Evolutionary conservation across 768 basidiomycete genomes (phyloP), one percentile per base, ranked within the genome.

Genomic region (Naganishia kalamii): DNA sequence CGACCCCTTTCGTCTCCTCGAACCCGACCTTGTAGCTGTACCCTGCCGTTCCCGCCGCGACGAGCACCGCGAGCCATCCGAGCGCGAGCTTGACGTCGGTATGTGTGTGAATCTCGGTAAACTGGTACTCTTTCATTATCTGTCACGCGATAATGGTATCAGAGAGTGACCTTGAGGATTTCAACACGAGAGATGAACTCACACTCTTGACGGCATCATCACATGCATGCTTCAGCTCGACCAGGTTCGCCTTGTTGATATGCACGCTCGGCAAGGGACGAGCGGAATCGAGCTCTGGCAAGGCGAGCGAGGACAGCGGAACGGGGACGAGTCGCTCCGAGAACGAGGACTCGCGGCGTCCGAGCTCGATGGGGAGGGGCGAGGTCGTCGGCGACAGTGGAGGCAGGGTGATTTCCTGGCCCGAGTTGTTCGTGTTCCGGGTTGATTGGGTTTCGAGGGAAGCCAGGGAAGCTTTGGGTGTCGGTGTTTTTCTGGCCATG

Each of bases 191-290:
- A 32, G 21, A 35, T 19, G 32, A 57, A 80, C 85, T 51, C 75
- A 94, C 92, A 73, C 89, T 87, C 79, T 90, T 91, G 65, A 97
- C 80, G 48, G 87, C 87, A 80, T 98, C 93, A 78, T 98, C 93
- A 67, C 82, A 79, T 10, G 84, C 81, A 62, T 79, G 78, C 74
- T 85, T 85, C 69, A 85, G 80, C 70, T 85, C 84, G 10, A 74
- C 71, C 48, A 81, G 70, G 69, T 80, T 83, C 27, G 81, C 79
- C 64, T 83, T 83, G 78, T 85, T 85, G 61, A 84, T 80, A 65
- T 81, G 81, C 65, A 83, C 79, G 41, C 75, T 76, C 4, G 76
- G 75, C 12, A 74, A 57, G 2, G 74, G 71, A 11, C 54, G 54
- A 17, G 54, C 25, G 2, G 54, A 57, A 57, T 57, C 54, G 35